These are phyloP conservation scores for Pythium coloratum DNA, from an alignment of 352 stramenopile genomes.

Conservation along the genomic window DNA sequence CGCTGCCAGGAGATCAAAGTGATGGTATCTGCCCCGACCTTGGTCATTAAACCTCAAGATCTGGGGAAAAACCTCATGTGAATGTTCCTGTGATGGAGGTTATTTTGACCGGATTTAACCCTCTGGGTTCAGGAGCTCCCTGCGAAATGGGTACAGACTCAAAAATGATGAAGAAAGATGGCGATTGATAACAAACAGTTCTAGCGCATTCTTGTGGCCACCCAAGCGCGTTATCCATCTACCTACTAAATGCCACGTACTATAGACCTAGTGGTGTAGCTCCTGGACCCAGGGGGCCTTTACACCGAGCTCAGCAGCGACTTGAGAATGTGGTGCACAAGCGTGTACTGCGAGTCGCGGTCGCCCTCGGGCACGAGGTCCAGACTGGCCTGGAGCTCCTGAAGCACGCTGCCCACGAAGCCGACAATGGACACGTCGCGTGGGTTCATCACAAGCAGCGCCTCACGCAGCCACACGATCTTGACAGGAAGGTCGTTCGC, in stretches of 20 bases:
- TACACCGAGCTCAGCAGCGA: conserved; percentile 78
- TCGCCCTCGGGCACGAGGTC: conserved; percentile 56
- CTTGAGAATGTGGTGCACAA: conserved; percentile 85
- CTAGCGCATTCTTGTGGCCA: conserved; percentile 1
- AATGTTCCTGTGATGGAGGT: conserved; percentile 26
- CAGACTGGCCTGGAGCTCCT: conserved; percentile 67
- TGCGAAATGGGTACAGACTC: background rate
- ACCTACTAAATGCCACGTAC: background rate
- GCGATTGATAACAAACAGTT: background rate
- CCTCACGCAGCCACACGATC: conserved; percentile 77
- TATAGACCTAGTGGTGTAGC: background rate
- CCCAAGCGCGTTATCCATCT: conserved; percentile 9
- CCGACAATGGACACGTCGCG: conserved; percentile 68
- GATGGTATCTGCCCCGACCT: background rate
- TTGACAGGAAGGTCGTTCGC: conserved; percentile 66
- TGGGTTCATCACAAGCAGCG: conserved; percentile 80
- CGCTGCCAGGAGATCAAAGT: background rate
- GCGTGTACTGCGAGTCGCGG: conserved; percentile 81
- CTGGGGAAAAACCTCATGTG: conserved; percentile 9
- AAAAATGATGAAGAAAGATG: background rate
- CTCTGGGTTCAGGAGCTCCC: background rate
- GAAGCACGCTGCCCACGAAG: conserved; percentile 76
- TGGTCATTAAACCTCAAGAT: conserved; percentile 1
- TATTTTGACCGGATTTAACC: conserved; percentile 23
- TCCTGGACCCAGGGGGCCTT: conserved; percentile 4